Percentiles rank a stretch among this genome's conserved stretches.
phyloP scores from a whole-genome alignment of 2,329 filamentous ascomycete genomes.

The Leptographium radiaticola region DNA sequence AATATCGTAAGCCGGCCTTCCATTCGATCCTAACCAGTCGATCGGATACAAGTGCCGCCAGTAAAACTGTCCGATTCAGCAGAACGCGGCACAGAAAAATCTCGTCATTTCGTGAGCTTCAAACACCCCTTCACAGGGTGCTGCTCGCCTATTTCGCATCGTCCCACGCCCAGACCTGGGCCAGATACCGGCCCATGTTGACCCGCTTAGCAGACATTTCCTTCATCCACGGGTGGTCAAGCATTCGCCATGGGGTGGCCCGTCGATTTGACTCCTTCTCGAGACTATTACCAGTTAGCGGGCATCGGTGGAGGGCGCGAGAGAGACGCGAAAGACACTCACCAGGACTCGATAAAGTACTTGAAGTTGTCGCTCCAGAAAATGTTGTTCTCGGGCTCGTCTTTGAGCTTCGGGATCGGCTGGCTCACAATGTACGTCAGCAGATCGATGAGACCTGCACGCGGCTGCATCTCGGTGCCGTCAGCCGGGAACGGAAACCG shows the following conservation, averaged over 20 bases:
- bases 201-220: constrained; percentile 95
- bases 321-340: constrained; percentile 27
- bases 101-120: neutral
- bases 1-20: no score
- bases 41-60: neutral
- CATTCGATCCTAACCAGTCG: no score
- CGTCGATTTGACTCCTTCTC: constrained; percentile 83
- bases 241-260: constrained; percentile 95
- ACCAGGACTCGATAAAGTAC: constrained; percentile 99
- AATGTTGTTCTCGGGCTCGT: constrained; percentile 80
- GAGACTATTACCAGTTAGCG: constrained; percentile 41
- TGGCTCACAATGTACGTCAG: constrained; percentile 96
- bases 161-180: constrained; percentile 95
- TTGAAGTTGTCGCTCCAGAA: constrained; percentile 97
- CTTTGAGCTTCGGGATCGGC: constrained; percentile 87
- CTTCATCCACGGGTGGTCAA: constrained; percentile 97
- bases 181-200: constrained; percentile 91
- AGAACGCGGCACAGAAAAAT: neutral
- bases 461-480: constrained; percentile 87
- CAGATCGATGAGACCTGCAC: constrained; percentile 84
- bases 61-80: neutral
- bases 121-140: neutral
- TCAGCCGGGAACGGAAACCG: constrained; percentile 97
- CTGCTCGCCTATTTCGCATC: constrained; percentile 8
- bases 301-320: constrained; percentile 9